Evolutionary conservation across 2,329 filamentous ascomycete species (phyloP), one percentile per base, ranked within the genome.

Genomic region (Allantophomopsis cytisporea): DNA sequence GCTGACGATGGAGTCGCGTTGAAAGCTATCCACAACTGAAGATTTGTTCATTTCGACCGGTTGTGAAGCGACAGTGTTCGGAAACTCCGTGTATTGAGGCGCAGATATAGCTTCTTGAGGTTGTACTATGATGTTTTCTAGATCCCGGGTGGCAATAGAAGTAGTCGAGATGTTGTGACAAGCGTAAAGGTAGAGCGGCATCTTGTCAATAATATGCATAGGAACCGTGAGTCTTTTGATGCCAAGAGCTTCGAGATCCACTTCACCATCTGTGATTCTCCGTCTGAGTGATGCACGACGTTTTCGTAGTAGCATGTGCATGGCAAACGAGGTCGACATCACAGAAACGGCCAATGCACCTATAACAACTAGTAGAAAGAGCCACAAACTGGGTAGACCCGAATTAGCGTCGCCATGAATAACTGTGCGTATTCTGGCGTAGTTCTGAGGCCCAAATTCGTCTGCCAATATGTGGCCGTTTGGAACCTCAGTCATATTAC

Each of bases 151-250:
- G 7, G 20, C 20, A 14, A 23, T 14, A 13, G 14, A 14, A 7
- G 6, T 3, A 23, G 35, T n/a, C 14, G 13, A 14, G 13, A 7
- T 36, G 23, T 28, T 28, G 10, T 74, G 67, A 48, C 70, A 71
- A 44, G 68, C 72, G 54, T 94, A 96, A 0, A 76, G 81, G 53
- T 83, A 93, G 2, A 89, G 59, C 1, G 87, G 85, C 51, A 95
- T 80, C 15, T 71, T 70, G 36, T 83, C 70, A 17, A 96, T 68
- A 31, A 86, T 66, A 7, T 76, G 62, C 35, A 70, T 64, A 1
- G 89, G 86, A 0, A 95, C 83, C 2, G 75, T 84, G 17, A 94
- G 61, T 12, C 82, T 73, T 53, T 85, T 89, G 49, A 95, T 84
- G 2, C 87, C 88, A 48, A 94, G 69, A 2, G 76, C 77, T 58